A percentile compares a stretch with the other conserved stretches of the same genome.
phyloP scores from a whole-genome alignment of 768 basidiomycete species.

The Rubroboletus satanas region DNA sequence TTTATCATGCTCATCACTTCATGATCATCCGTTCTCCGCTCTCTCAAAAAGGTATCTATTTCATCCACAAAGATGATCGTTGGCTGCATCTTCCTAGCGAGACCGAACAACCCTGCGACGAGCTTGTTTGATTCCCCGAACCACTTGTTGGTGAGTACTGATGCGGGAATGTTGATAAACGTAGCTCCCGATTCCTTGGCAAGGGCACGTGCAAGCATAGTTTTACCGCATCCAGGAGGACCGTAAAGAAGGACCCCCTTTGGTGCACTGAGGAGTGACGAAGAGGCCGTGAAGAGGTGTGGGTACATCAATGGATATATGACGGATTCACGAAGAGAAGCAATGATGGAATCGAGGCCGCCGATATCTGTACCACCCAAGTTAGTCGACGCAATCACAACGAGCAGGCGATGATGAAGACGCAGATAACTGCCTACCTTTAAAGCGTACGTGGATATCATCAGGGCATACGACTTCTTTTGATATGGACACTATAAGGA shows the following conservation, averaged over 20 bases:
- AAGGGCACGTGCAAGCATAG: constrained; percentile 97
- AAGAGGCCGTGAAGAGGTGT: constrained; percentile 75
- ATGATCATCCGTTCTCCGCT: constrained; percentile 85
- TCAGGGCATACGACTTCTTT: constrained; percentile 92
- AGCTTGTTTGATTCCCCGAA: constrained; percentile 93
- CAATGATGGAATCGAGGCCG: constrained; percentile 87
- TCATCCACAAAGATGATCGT: constrained; percentile 99
- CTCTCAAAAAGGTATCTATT: constrained; percentile 92
- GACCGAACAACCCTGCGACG: constrained; percentile 88
- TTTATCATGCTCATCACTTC: constrained; percentile 99
- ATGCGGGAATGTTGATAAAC: constrained; percentile 85
- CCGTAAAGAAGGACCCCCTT: constrained; percentile 96
- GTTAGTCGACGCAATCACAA: neutral
- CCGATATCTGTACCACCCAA: constrained; percentile 64
- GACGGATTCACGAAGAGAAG: constrained; percentile 88
- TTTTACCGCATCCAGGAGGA: constrained; percentile 98
- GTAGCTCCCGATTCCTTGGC: constrained; percentile 97
- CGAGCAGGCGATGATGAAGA: neutral
- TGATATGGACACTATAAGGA: constrained; percentile 67
- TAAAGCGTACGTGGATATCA: constrained; percentile 74
- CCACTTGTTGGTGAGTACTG: constrained; percentile 76
- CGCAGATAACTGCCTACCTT: constrained; percentile 43
- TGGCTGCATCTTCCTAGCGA: constrained; percentile 91
- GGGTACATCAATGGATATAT: constrained; percentile 94
- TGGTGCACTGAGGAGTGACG: constrained; percentile 82